These are phyloP conservation scores for Chlorella variabilis DNA, from an alignment of 163 green algal species.

Conservation along the genomic window DNA sequence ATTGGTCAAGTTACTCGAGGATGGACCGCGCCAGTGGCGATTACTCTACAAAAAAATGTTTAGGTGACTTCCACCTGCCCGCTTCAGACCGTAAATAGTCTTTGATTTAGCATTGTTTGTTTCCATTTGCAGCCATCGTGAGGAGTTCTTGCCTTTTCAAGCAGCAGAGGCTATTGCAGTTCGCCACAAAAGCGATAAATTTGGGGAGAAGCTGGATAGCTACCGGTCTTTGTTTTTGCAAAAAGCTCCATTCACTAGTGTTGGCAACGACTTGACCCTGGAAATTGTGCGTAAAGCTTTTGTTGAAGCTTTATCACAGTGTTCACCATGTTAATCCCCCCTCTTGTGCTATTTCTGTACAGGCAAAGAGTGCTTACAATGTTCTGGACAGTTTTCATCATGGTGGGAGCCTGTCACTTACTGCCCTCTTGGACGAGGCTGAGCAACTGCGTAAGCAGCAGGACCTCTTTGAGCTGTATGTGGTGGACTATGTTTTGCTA, in stretches of 20 bases:
- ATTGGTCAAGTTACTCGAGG: conserved; percentile 76
- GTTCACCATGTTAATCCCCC: no score
- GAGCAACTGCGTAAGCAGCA: conserved; percentile 85
- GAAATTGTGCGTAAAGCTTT: not conserved
- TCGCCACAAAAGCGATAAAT: conserved; percentile 77
- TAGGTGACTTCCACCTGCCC: not conserved
- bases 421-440: conserved; percentile 73
- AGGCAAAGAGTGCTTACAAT: conserved; percentile 63
- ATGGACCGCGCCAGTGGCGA: conserved; percentile 78
- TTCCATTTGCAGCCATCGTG: conserved; percentile 54
- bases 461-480: conserved; percentile 86
- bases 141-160: conserved; percentile 82
- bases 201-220: conserved; percentile 73
- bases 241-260: conserved; percentile 71
- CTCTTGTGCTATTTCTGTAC: not conserved
- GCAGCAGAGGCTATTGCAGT: conserved; percentile 87
- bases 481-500: conserved; percentile 66
- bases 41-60: conserved; percentile 92
- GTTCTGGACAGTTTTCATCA: conserved; percentile 87
- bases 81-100: not conserved
- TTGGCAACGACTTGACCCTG: conserved; percentile 13
- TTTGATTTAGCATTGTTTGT: not conserved
- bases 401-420: conserved; percentile 68
- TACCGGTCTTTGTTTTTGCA: conserved; percentile 88
- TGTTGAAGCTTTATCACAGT: not conserved